Evolutionary conservation across 2,329 filamentous ascomycete genomes (phyloP).

Genomic region (Aspergillus versicolor): DNA sequence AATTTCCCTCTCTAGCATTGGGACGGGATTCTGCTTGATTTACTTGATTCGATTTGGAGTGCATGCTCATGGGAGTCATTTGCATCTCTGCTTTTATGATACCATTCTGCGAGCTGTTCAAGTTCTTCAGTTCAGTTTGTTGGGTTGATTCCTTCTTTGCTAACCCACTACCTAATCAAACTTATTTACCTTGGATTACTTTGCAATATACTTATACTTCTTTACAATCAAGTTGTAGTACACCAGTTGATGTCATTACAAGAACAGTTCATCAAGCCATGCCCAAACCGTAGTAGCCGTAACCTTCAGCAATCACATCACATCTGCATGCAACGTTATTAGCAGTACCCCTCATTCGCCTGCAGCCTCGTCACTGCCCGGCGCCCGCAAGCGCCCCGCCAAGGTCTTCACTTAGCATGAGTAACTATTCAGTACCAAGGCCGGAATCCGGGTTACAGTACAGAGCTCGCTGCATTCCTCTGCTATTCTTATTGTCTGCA

Average conservation of each 20-base stretch:
- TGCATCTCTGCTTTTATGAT: conserved; percentile 34
- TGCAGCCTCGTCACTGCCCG: not conserved
- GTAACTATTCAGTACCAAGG: too few species aligned
- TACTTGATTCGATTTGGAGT: conserved; percentile 14
- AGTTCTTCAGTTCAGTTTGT: not conserved
- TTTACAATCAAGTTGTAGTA: not conserved
- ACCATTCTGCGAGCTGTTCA: conserved; percentile 34
- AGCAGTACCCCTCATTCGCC: not conserved
- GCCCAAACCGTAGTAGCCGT: not conserved
- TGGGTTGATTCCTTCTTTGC: conserved; percentile 24
- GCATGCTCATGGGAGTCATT: conserved; percentile 26
- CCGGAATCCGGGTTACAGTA: too few species aligned
- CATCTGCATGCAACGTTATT: conserved; percentile 10
- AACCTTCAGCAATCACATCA: not conserved
- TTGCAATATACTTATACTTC: too few species aligned
- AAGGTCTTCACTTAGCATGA: too few species aligned
- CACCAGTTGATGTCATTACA: not conserved
- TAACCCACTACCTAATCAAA: conserved; percentile 18
- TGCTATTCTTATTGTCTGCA: too few species aligned
- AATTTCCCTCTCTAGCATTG: conserved; percentile 16
- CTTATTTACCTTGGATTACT: conserved; percentile 12
- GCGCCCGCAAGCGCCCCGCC: not conserved
- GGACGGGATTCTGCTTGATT: conserved; percentile 24
- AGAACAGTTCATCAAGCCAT: not conserved
- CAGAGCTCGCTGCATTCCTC: too few species aligned